Evolutionary conservation across 2,329 filamentous ascomycete genomes (phyloP).

Genomic region (Thielaviopsis cerberus): DNA sequence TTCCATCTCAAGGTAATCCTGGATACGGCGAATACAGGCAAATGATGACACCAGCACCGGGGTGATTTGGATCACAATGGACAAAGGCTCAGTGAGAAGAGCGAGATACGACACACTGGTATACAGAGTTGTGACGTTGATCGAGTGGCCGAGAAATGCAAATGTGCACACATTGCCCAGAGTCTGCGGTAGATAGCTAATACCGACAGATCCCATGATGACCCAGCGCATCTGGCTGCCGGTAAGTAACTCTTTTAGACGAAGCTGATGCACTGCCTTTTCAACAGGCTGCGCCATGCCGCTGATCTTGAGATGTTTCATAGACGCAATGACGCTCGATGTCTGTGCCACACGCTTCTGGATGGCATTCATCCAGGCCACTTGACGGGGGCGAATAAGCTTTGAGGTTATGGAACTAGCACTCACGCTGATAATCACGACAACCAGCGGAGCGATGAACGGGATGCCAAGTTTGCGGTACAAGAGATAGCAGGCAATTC

Average conservation of each 20-base stretch:
- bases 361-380: constrained; percentile 21
- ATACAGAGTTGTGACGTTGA: constrained; percentile 20
- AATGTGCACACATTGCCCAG: constrained; percentile 19
- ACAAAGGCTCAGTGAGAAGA: constrained; percentile 13
- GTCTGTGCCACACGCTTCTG: constrained; percentile 20
- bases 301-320: constrained; percentile 19
- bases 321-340: constrained; percentile 17
- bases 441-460: constrained; percentile 27
- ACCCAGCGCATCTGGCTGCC: constrained; percentile 18
- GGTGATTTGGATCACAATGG: constrained; percentile 13
- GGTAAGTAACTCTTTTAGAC: constrained; percentile 17
- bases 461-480: constrained; percentile 27
- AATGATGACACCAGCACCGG: constrained; percentile 12
- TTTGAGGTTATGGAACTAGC: constrained; percentile 8
- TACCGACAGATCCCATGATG: constrained; percentile 20
- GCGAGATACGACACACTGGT: constrained; percentile 18
- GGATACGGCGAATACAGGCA: constrained; percentile 10
- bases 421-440: constrained; percentile 19
- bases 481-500: constrained; percentile 28
- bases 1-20: constrained; percentile 11
- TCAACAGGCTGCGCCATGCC: constrained; percentile 13
- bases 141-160: constrained; percentile 18
- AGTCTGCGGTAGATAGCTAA: constrained; percentile 18
- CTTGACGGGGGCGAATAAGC: constrained; percentile 15
- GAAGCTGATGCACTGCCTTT: constrained; percentile 17